These are phyloP conservation scores for Wickerhamomyces mucosus DNA, from an alignment of 805 yeast genomes.

Conservation along the genomic window DNA sequence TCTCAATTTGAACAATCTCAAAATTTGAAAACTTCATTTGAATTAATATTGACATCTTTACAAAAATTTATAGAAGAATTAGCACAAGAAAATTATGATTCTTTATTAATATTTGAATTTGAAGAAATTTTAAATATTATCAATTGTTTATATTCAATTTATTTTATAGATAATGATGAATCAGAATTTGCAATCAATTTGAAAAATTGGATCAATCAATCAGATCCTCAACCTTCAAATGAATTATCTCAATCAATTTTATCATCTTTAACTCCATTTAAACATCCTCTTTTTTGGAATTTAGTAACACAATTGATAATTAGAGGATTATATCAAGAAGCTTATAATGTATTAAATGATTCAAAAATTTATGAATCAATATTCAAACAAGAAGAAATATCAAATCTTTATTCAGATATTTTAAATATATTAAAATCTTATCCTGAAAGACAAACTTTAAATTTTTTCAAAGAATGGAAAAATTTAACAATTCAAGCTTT, in stretches of 20 bases:
- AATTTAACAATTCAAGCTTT: neutral
- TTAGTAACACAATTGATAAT: conserved; percentile 44
- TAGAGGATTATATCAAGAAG: conserved; percentile 54
- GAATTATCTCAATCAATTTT: conserved; percentile 38
- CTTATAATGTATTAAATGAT: conserved; percentile 35
- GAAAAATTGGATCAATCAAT: conserved; percentile 51
- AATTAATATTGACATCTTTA: conserved; percentile 24
- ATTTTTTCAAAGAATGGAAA: conserved; percentile 29
- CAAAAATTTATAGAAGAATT: conserved; percentile 23
- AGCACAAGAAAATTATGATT: conserved; percentile 21
- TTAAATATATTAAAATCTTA: conserved; percentile 25
- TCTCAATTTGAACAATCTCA: conserved; percentile 26
- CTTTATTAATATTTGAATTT: conserved; percentile 26
- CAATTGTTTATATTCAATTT: conserved; percentile 47
- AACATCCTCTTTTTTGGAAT: conserved; percentile 52
- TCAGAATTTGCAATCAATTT: conserved; percentile 33
- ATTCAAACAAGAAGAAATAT: conserved; percentile 11
- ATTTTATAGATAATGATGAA: conserved; percentile 29
- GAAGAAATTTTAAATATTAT: conserved; percentile 43
- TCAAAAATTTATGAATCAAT: conserved; percentile 34
- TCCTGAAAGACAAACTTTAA: conserved; percentile 22
- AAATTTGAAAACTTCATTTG: conserved; percentile 27
- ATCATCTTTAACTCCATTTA: conserved; percentile 33
- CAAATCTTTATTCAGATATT: conserved; percentile 25
- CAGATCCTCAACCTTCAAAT: conserved; percentile 56